These are phyloP conservation scores for Gossypium bickii DNA, from an alignment of 345 rosid species.

Conservation along the genomic window DNA sequence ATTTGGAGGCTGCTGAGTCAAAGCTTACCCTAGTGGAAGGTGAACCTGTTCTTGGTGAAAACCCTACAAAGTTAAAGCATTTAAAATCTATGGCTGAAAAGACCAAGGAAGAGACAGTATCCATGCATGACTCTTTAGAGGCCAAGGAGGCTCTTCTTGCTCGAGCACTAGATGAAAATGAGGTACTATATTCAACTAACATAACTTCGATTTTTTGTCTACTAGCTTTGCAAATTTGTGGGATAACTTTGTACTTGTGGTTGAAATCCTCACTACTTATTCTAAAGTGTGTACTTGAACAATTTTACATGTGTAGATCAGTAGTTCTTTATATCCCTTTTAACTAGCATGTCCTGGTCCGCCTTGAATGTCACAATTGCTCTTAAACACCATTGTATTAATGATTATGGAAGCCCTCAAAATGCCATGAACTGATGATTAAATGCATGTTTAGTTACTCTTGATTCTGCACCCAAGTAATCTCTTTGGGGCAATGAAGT, in stretches of 20 bases:
- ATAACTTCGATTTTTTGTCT: neutral
- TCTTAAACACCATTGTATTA: neutral
- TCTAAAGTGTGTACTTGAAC: neutral
- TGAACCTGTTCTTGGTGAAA: slow-evolving; percentile 89
- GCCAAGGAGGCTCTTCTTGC: slow-evolving; percentile 90
- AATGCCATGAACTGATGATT: neutral
- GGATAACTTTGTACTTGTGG: neutral
- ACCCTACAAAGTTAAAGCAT: slow-evolving; percentile 73
- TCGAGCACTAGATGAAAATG: slow-evolving; percentile 75
- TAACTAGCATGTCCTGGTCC: slow-evolving; percentile 2
- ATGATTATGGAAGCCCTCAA: neutral
- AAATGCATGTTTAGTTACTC: neutral
- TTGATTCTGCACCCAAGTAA: neutral
- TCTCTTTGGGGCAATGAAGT: neutral
- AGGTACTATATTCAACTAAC: slow-evolving; percentile 42
- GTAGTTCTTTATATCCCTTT: neutral
- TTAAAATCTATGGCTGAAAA: slow-evolving; percentile 65
- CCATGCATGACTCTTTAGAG: slow-evolving; percentile 59
- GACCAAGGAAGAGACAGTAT: slow-evolving; percentile 58
- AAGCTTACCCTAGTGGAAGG: slow-evolving; percentile 82
- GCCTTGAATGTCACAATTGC: slow-evolving; percentile 1
- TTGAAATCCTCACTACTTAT: neutral
- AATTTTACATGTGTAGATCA: neutral
- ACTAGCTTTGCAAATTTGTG: neutral
- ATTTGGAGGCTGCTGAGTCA: slow-evolving; percentile 72